phyloP scores from a whole-genome alignment of 352 stramenopile genomes.

The Pythium brassicae region DNA sequence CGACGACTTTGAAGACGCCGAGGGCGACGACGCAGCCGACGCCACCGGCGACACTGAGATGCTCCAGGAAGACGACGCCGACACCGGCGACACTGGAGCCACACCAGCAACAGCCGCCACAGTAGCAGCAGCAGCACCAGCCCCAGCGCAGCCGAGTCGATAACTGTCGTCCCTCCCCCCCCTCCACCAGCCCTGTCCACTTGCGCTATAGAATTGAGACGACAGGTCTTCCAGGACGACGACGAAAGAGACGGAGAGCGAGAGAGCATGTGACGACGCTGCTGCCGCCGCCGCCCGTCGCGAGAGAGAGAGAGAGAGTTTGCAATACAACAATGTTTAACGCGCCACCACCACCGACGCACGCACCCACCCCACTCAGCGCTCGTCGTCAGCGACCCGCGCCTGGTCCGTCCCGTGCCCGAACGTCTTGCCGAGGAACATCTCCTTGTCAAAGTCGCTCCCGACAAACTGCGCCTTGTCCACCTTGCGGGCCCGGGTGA shows the following conservation, averaged over 20 bases:
- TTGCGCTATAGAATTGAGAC: conserved; percentile 4
- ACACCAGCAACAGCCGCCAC: too few species aligned
- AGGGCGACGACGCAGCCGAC: conserved; percentile 17
- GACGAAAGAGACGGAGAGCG: neutral
- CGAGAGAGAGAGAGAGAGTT: neutral
- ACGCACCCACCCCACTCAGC: conserved; percentile 17
- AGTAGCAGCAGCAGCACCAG: too few species aligned
- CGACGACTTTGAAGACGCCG: conserved; percentile 23
- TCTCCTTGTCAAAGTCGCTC: conserved; percentile 81
- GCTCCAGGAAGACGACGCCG: conserved; percentile 9
- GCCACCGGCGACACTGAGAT: conserved; percentile 12
- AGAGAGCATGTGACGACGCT: neutral
- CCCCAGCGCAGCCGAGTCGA: conserved; percentile 11
- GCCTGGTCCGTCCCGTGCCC: conserved; percentile 58
- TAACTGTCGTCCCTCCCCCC: neutral
- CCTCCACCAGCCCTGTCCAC: neutral
- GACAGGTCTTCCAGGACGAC: neutral
- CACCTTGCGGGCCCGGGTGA: conserved; percentile 79
- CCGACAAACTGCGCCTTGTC: conserved; percentile 83
- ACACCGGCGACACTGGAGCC: neutral
- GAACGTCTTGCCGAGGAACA: conserved; percentile 80
- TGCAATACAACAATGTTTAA: neutral
- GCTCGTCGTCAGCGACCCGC: conserved; percentile 66
- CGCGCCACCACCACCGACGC: too few species aligned
- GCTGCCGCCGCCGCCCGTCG: neutral